Conservation (phyloP, 2,329 filamentous ascomycete species). For the Amylocarpus encephaloides region DNA sequence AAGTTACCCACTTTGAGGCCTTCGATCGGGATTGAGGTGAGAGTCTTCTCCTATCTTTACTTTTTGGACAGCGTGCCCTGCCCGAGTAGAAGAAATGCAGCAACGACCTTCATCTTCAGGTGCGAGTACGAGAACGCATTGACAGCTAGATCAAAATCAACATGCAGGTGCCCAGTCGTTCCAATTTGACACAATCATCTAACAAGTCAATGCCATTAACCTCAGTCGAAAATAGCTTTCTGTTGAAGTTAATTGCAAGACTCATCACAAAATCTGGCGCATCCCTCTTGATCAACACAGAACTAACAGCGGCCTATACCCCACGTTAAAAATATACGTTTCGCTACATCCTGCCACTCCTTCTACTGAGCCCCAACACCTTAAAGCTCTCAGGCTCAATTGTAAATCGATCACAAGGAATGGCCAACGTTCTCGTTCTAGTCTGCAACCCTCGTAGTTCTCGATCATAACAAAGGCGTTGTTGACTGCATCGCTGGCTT, state of each 20-base stretch:
- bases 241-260: constrained; percentile 3
- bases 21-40: constrained; percentile 2
- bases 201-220: not conserved
- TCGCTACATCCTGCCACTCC: constrained; percentile 2
- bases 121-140: not conserved
- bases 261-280: constrained; percentile 2
- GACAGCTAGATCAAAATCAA: constrained; percentile 1
- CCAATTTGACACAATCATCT: constrained; percentile 3
- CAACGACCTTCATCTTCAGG: constrained; percentile 1
- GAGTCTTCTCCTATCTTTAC: not conserved
- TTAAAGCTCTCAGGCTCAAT: not conserved
- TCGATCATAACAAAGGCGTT: constrained; percentile 2
- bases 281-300: not conserved
- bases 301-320: not conserved
- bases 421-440: not conserved
- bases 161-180: not conserved
- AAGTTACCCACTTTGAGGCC: constrained; percentile 3
- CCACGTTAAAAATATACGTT: constrained; percentile 2
- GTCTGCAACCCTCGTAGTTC: not conserved
- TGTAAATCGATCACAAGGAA: constrained; percentile 1
- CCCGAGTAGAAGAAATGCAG: not conserved
- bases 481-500: constrained; percentile 1
- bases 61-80: not conserved
- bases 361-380: not conserved
- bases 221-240: constrained; percentile 1